Conservation (phyloP, 179 eudicot genomes). For the Beta corolliflora region DNA sequence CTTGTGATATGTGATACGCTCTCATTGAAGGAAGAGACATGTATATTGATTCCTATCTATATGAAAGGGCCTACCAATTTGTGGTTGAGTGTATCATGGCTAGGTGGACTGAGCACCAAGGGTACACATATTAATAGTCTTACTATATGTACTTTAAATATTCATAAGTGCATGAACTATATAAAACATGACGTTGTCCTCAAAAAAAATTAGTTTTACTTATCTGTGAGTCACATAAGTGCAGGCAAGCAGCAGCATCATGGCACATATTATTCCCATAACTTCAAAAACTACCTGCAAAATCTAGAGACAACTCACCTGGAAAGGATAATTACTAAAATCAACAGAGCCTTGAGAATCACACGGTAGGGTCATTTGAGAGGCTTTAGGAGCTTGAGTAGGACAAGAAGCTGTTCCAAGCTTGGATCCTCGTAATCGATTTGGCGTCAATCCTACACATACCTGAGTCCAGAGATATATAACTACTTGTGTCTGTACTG, state of each 20-base stretch:
- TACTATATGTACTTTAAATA: background rate
- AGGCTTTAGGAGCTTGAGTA: conserved; percentile 65
- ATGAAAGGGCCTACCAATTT: background rate
- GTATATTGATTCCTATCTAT: background rate
- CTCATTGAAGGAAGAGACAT: background rate
- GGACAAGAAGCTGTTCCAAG: conserved; percentile 46
- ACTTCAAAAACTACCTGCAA: conserved; percentile 2
- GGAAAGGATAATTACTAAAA: conserved; percentile 84
- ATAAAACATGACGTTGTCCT: background rate
- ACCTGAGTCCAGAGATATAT: conserved; percentile 45
- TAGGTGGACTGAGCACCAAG: background rate
- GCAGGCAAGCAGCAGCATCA: background rate
- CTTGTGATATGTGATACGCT: background rate
- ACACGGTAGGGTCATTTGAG: conserved; percentile 91
- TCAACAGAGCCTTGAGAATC: conserved; percentile 88
- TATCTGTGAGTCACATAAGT: background rate
- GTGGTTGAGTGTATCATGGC: background rate
- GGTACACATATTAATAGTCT: background rate
- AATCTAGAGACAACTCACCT: conserved; percentile 46
- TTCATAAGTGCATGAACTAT: background rate
- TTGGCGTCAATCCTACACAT: conserved; percentile 71
- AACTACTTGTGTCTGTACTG: conserved; percentile 3
- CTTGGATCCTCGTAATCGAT: conserved; percentile 67
- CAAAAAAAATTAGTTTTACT: background rate
- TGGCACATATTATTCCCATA: background rate